Evolutionary conservation across 495 filamentous ascomycete genomes (phyloP), one percentile per base, ranked within the genome.

Genomic region (Hypoxylon subgilvum): DNA sequence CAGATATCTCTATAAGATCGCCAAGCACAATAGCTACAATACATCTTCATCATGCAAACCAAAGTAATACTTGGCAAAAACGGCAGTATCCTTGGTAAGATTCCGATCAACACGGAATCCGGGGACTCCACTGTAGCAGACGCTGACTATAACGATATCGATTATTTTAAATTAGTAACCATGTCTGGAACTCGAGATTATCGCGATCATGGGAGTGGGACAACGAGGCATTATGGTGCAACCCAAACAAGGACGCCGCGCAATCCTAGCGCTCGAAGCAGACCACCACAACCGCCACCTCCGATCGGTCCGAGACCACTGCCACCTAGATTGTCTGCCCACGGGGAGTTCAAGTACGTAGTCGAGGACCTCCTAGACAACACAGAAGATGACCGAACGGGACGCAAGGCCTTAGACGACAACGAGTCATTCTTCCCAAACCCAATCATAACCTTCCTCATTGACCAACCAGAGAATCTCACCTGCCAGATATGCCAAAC

Each of bases 361-460:
- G 4, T 48, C 9, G 3, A 4, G 10, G 18, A 6, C 10, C 39
- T 12, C 39, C 22, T 51, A 4, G 31, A n/a, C n/a, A n/a, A n/a
- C n/a, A n/a, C n/a, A 16, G 16, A 27, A 4, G 31, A 30, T n/a
- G 21, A 3, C 3, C 22, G 1, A 17, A 5, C 6, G 13, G 36
- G 31, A 3, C 14, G 17, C 14, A 46, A 36, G 6, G 13, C 12
- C 4, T 5, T 40, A 6, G 1, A 23, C 0, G 30, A 51, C 4
- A 16, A 52, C 3, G 54, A 67, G 13, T 48, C 13, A 2, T 69
- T 51, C 14, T 48, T 69, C 12, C 67, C 57, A 1, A 40, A 36
- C 2, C 67, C 67, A 0, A 60, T 63, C 32, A 19, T 60, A 14
- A 63, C 57, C 0, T 69, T 69, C 22, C 47, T 69, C 1, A 31